These are phyloP conservation scores for Stephania yunnanensis DNA, from an alignment of 164 flowering plant genomes.

Conservation along the genomic window DNA sequence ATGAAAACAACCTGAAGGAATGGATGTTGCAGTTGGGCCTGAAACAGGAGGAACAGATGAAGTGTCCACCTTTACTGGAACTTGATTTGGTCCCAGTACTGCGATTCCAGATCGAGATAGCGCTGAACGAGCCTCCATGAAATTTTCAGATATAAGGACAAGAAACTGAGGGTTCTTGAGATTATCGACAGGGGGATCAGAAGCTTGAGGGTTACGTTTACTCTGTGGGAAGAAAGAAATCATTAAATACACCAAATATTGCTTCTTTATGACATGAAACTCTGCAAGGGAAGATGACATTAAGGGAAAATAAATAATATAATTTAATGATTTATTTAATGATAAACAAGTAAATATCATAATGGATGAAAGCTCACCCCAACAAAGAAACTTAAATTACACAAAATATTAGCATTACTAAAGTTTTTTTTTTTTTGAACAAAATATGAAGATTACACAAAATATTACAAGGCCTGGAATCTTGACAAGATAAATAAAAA, in stretches of 20 bases:
- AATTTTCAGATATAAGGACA: conserved; percentile 72
- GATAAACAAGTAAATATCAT: neutral
- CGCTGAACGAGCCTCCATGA: conserved; percentile 85
- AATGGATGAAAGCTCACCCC: too few relatives aligned
- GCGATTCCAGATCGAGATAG: conserved; percentile 62
- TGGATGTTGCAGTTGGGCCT: conserved; percentile 52
- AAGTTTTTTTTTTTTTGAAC: too few relatives aligned
- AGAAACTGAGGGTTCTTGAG: conserved; percentile 64
- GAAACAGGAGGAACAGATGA: conserved; percentile 48
- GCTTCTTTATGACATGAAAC: neutral
- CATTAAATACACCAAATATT: neutral
- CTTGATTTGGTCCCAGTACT: conserved; percentile 50
- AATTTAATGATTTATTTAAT: neutral
- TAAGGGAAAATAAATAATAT: neutral
- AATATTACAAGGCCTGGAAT: too few relatives aligned
- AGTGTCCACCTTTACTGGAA: conserved; percentile 57
- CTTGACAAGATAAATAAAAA: too few relatives aligned
- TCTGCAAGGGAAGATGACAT: neutral
- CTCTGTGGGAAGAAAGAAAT: conserved; percentile 41
- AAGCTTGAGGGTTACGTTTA: conserved; percentile 56
- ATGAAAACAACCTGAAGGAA: conserved; percentile 52
- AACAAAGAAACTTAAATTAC: too few relatives aligned
- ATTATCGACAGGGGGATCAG: conserved; percentile 64
- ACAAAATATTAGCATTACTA: too few relatives aligned
- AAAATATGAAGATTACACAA: too few relatives aligned